Evolutionary conservation across 352 stramenopile species (phyloP).

Genomic region (Phytophthora aleatoria): DNA sequence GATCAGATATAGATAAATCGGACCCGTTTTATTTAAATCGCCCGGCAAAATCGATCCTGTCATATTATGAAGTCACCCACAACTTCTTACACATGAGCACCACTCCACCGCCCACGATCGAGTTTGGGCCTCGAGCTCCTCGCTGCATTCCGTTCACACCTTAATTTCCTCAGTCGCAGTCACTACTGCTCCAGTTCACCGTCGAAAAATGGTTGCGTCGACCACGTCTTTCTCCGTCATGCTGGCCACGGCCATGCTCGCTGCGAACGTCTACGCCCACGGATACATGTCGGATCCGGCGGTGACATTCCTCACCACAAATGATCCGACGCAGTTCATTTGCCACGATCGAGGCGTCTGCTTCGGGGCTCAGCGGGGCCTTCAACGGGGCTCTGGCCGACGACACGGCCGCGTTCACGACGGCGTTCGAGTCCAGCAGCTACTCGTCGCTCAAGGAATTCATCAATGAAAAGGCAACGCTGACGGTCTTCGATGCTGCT

Average conservation of each 20-base stretch:
- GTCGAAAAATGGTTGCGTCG: constrained; percentile 27
- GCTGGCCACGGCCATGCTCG: constrained; percentile 22
- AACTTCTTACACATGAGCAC: constrained; percentile 6
- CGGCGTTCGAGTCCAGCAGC: constrained; percentile 24
- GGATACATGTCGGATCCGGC: constrained; percentile 31
- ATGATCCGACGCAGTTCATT: constrained; percentile 32
- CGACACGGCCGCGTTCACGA: constrained; percentile 32
- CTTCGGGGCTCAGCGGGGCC: constrained; percentile 28
- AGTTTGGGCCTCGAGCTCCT: constrained; percentile 10
- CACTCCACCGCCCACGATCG: background rate
- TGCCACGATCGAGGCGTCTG: constrained; percentile 21
- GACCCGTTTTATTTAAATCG: too few species aligned
- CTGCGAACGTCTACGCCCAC: constrained; percentile 28
- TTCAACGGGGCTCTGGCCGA: constrained; percentile 19
- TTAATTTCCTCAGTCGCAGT: constrained; percentile 24
- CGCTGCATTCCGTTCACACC: constrained; percentile 24
- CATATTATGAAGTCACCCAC: background rate
- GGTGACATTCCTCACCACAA: constrained; percentile 24
- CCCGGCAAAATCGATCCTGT: background rate
- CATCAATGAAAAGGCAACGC: constrained; percentile 10
- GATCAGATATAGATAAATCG: too few species aligned
- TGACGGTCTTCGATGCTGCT: constrained; percentile 1
- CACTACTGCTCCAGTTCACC: background rate
- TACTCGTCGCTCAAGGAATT: constrained; percentile 32
- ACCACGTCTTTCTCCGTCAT: constrained; percentile 18